Conservation (phyloP, 1,284 basidiomycete genomes). For the Fereydounia khargensis region DNA sequence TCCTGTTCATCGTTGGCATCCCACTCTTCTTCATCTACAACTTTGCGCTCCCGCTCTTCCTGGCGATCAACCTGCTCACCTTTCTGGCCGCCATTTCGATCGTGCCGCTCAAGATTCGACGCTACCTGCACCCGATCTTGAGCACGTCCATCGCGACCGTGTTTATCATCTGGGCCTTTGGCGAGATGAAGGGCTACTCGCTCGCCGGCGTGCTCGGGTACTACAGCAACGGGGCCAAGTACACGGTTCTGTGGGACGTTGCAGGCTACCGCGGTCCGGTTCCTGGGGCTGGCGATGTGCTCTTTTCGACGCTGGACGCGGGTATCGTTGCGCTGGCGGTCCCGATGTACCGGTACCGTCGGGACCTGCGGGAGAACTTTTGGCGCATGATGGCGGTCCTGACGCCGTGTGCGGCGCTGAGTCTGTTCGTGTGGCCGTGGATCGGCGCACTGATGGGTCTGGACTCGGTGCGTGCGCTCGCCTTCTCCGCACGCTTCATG, state of each 20-base stretch:
- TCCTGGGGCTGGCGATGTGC: constrained; percentile 44
- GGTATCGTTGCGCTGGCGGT: constrained; percentile 45
- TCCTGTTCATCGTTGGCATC: constrained; percentile 34
- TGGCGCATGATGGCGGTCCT: constrained; percentile 30
- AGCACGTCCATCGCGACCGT: constrained; percentile 39
- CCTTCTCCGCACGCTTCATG: constrained; percentile 45
- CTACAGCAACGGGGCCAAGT: constrained; percentile 39
- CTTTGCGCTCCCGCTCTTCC: constrained; percentile 43
- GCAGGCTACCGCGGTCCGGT: constrained; percentile 38
- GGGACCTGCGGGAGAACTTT: constrained; percentile 32
- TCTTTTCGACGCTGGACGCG: constrained; percentile 43
- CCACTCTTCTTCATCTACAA: constrained; percentile 36
- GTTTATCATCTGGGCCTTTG: constrained; percentile 42
- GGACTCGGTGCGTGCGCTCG: constrained; percentile 20
- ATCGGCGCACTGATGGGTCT: constrained; percentile 30
- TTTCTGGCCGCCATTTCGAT: constrained; percentile 39
- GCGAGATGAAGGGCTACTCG: constrained; percentile 16
- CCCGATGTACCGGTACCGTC: constrained; percentile 45
- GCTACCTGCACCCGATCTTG: constrained; percentile 46
- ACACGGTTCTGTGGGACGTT: constrained; percentile 27
- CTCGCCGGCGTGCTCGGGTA: constrained; percentile 17
- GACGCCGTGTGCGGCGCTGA: constrained; percentile 27
- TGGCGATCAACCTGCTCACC: constrained; percentile 39
- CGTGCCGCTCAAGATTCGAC: constrained; percentile 30
- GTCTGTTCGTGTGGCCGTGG: constrained; percentile 38